Percentiles rank a stretch among this genome's conserved stretches.
Evolutionary conservation across 2,329 filamentous ascomycete genomes (phyloP).

Genomic region (Didymella lethalis): DNA sequence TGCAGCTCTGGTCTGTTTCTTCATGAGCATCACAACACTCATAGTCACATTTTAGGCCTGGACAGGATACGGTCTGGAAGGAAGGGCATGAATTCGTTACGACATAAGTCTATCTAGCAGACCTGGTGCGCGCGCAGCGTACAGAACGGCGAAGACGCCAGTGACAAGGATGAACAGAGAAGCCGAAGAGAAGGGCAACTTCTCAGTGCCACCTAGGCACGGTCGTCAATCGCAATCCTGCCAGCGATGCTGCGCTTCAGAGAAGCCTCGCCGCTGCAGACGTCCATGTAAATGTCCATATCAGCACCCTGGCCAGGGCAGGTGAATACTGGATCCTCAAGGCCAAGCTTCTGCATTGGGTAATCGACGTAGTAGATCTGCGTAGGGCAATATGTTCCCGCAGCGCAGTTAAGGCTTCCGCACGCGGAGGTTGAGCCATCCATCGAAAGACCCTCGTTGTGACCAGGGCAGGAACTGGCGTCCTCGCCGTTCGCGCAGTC

Average conservation of each 20-base stretch:
- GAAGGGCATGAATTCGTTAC: not conserved
- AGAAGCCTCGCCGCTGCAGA: slow-evolving; percentile 30
- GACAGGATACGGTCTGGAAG: not conserved
- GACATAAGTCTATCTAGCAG: not conserved
- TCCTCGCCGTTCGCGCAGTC: slow-evolving; percentile 36
- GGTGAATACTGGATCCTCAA: slow-evolving; percentile 36
- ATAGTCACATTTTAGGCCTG: not conserved
- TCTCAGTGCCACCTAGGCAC: slow-evolving; percentile 4
- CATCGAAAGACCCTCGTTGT: slow-evolving; percentile 34
- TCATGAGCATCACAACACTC: not conserved
- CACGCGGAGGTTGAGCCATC: slow-evolving; percentile 25
- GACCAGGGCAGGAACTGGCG: slow-evolving; percentile 33
- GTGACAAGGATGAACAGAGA: not conserved
- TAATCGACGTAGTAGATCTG: slow-evolving; percentile 38
- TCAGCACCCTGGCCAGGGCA: slow-evolving; percentile 27
- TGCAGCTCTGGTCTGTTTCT: not conserved
- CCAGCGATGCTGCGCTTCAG: slow-evolving; percentile 40
- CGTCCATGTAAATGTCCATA: slow-evolving; percentile 34
- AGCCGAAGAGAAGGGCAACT: not conserved
- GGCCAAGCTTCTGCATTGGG: slow-evolving; percentile 31
- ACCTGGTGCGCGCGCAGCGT: not conserved
- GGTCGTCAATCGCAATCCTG: slow-evolving; percentile 6
- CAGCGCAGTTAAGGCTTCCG: slow-evolving; percentile 24
- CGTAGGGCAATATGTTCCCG: slow-evolving; percentile 36
- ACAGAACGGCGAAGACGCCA: not conserved